Percentiles rank a stretch among this genome's conserved stretches.
These are phyloP conservation scores for Paecilomyces formosus DNA, from an alignment of 2,329 filamentous ascomycete species.

Conservation along the genomic window DNA sequence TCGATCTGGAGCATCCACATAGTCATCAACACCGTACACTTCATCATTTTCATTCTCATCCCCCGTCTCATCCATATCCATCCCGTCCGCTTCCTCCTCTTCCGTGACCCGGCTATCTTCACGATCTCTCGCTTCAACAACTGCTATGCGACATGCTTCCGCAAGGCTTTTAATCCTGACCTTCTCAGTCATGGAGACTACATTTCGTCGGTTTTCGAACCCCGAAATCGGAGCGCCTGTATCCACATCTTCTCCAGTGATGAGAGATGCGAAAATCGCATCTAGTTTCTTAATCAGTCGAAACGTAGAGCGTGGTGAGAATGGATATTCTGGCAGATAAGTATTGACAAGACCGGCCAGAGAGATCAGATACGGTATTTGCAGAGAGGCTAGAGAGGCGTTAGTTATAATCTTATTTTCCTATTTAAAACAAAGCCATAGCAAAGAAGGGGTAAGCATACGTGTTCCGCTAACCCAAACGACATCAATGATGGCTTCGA, in stretches of 20 bases:
- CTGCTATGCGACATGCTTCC: slow-evolving; percentile 63
- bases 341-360: slow-evolving; percentile 65
- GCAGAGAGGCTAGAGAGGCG: slow-evolving; percentile 55
- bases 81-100: slow-evolving; percentile 33
- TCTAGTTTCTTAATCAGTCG: slow-evolving; percentile 70
- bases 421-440: not conserved
- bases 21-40: slow-evolving; percentile 26
- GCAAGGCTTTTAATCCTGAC: slow-evolving; percentile 77
- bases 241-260: slow-evolving; percentile 60
- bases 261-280: slow-evolving; percentile 69
- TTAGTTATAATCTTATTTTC: slow-evolving; percentile 1
- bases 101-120: slow-evolving; percentile 34
- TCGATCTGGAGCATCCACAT: slow-evolving; percentile 22
- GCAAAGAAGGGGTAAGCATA: slow-evolving; percentile 38
- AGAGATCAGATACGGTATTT: slow-evolving; percentile 76
- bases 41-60: slow-evolving; percentile 34
- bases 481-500: slow-evolving; percentile 68
- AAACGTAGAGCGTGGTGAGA: slow-evolving; percentile 62
- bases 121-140: slow-evolving; percentile 56
- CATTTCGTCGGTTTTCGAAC: slow-evolving; percentile 52
- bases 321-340: slow-evolving; percentile 65
- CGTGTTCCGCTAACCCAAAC: slow-evolving; percentile 84
- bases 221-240: slow-evolving; percentile 62
- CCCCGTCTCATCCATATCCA: slow-evolving; percentile 13
- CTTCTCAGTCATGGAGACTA: slow-evolving; percentile 70